Base-by-base conservation (phyloP, 805 yeast genomes). In the Lachancea sp. region DNA sequence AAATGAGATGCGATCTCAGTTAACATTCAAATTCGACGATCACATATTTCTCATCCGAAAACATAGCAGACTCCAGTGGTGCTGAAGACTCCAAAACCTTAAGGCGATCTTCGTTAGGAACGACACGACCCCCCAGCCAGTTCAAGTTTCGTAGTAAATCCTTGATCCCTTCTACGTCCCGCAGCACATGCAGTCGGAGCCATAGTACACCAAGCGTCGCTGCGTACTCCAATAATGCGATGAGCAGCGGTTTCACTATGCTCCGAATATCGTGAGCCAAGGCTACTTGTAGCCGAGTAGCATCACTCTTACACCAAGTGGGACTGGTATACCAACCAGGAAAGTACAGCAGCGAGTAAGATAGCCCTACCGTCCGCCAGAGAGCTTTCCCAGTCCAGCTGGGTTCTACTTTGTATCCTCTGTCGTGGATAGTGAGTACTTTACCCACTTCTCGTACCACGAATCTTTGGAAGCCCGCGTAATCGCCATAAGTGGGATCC, bases 1-100 rank as follows among this genome's bases (percentile, higher is more conserved):
- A n/a, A n/a, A n/a, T n/a, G n/a, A n/a, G n/a, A n/a, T n/a, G n/a
- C n/a, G n/a, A n/a, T n/a, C n/a, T n/a, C n/a, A n/a, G n/a, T 45
- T 42, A 58, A 34, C 59, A 50, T 34, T 58, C 62, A 40, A 60
- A 58, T 40, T 60, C 59, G 20, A 60, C 29, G 9, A 60, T 50
- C 17, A 60, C 41, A 38, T 46, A 58, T 18, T 51, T 45, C 26
- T 57, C 62, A 44, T 59, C 63, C 3, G 54, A 46, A 15, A 52
- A 43, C 17, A 50, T 31, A 16, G 48, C 29, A 5, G 51, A 55
- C 38, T 46, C 46, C 13, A 42, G 21, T 4, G 33, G 30, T 9
- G 36, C 41, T 29, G 8, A 33, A 22, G 17, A 29, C 24, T 32
- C 32, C 8, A 43, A 20, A n/a, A 40, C 38, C 15, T 30, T 26